These are phyloP conservation scores for bread wheat (Triticum aestivum) DNA, from an alignment of 176 grass and related monocot species.

Conservation along the genomic window DNA sequence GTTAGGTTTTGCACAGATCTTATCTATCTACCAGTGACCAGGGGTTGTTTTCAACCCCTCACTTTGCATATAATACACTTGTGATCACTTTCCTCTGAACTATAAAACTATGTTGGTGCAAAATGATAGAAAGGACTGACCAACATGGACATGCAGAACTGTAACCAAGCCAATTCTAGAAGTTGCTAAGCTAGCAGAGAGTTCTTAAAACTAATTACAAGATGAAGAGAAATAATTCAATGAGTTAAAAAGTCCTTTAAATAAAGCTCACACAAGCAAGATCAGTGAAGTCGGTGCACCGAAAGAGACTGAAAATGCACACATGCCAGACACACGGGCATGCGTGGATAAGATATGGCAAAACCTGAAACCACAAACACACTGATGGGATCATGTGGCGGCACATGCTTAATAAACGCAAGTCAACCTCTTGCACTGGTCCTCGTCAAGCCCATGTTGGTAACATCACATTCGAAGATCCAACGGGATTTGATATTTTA, in stretches of 20 bases:
- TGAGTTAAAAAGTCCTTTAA: background rate
- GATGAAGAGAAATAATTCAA: background rate
- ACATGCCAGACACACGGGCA: background rate
- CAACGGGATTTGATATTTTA: constrained; percentile 35
- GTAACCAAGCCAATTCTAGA: background rate
- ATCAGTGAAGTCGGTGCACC: constrained; percentile 15
- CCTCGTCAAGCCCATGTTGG: constrained; percentile 10
- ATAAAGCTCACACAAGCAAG: constrained; percentile 5
- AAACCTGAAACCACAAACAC: constrained; percentile 26
- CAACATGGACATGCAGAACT: constrained; percentile 29
- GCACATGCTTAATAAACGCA: constrained; percentile 35
- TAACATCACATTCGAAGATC: constrained; percentile 40
- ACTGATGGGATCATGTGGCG: constrained; percentile 17
- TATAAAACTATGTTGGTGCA: constrained; percentile 23
- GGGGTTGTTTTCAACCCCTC: constrained; percentile 15
- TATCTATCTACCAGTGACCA: constrained; percentile 36
- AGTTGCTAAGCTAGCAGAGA: background rate
- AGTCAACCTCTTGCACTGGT: constrained; percentile 46
- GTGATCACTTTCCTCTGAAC: constrained; percentile 26
- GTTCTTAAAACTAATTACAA: background rate
- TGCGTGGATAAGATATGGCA: constrained; percentile 23
- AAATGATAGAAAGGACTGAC: constrained; percentile 6
- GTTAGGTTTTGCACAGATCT: constrained; percentile 33
- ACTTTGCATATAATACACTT: constrained; percentile 13
- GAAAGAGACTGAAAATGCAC: constrained; percentile 24